Base-by-base conservation (phyloP, 352 stramenopile genomes). In the Phytopythium cucurbitacearum region DNA sequence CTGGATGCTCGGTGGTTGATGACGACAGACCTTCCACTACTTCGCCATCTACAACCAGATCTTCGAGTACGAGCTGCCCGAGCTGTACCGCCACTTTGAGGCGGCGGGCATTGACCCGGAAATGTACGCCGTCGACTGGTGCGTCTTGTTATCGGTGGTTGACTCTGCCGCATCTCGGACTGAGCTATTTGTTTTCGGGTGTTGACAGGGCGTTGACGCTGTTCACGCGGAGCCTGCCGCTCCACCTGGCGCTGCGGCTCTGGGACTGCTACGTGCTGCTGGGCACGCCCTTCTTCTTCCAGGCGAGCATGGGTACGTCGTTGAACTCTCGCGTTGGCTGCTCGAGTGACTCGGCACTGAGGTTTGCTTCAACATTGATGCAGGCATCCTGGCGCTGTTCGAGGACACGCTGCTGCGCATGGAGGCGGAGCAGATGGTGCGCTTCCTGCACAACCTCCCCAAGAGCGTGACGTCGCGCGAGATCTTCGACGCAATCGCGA, bases 121-220 rank as follows among this genome's bases (percentile, higher is more conserved):
- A 64, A 94, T 94, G 85, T 94, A 94, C 56, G 76, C 82, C 0
- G 80, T 94, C 12, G 82, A 94, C 61, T 94, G 85, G 82, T 91
- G 65, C 49, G 76, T 61, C 44, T 12, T 0, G 7, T 37, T 16
- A 7, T 50, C 13, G n/a, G 41, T 21, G 33, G 4, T 47, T 16
- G 11, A 1, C 3, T 33, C 3, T 2, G 7, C 0, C 7, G 8
- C 3, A 11, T 48, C 16, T 3, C 8, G 15, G 1, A 40, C 34
- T 42, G 0, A 51, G 9, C 34, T 33, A 5, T 9, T 13, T 2
- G 49, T 7, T 6, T 54, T 8, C 9, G 0, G 42, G 13, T 12
- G 1, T 44, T 4, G 13, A 15, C 28, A 93, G 83, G 85, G 80
- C 80, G 3, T 56, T 93, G 42, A 93, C 85, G 15, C 52, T 94